Percentiles rank a stretch among this genome's conserved stretches.
Evolutionary conservation across 2,329 filamentous ascomycete genomes (phyloP).

Genomic region (Beauveria australis): DNA sequence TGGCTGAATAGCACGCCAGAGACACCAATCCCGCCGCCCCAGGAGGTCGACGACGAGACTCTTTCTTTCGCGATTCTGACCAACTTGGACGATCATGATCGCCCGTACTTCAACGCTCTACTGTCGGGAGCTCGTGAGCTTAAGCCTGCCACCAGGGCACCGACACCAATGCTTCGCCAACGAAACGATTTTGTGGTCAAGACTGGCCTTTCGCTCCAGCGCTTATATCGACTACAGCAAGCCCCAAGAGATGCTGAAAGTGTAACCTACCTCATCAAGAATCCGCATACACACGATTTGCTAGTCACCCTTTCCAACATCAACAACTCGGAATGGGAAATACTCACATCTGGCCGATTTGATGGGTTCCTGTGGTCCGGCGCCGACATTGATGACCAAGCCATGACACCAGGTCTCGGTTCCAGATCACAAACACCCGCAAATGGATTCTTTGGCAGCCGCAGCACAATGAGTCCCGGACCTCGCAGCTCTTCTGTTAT

Average conservation of each 20-base stretch:
- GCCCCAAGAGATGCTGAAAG: constrained; percentile 78
- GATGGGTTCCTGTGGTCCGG: constrained; percentile 95
- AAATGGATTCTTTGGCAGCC: constrained; percentile 34
- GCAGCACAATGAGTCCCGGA: constrained; percentile 30
- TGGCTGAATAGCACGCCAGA: constrained; percentile 81
- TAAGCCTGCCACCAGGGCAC: constrained; percentile 51
- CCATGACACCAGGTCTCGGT: constrained; percentile 32
- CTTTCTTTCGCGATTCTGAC: constrained; percentile 89
- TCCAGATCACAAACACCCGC: constrained; percentile 49
- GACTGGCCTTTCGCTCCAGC: constrained; percentile 70
- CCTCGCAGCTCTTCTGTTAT: constrained; percentile 33
- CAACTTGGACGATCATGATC: constrained; percentile 66
- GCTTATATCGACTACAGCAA: constrained; percentile 68
- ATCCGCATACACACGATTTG: constrained; percentile 74
- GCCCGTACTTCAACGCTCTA: constrained; percentile 75
- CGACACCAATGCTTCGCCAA: constrained; percentile 58
- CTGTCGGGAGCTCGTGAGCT: constrained; percentile 53
- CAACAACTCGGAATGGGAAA: constrained; percentile 91
- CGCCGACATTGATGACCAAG: constrained; percentile 53
- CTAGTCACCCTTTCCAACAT: constrained; percentile 83
- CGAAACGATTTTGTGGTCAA: constrained; percentile 69
- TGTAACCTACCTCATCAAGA: constrained; percentile 76
- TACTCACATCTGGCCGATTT: constrained; percentile 85
- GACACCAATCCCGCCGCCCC: constrained; percentile 63
- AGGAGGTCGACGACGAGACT: constrained; percentile 91